Conservation (phyloP, 2,329 filamentous ascomycete species). For the Davidsoniella virescens region DNA sequence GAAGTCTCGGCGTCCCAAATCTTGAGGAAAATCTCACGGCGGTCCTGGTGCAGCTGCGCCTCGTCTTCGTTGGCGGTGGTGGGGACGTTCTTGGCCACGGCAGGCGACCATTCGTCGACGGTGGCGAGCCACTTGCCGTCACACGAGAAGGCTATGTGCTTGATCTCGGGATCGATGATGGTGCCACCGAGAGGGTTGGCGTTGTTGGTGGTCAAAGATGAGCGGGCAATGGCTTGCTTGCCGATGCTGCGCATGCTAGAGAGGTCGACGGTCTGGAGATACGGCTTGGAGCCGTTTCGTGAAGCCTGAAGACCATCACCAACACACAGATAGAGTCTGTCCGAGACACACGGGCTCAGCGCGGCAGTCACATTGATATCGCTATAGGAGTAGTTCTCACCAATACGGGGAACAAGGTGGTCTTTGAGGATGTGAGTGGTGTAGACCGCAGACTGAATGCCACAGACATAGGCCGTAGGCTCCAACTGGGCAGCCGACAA, state of each 20-base stretch:
- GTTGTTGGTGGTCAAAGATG: slow-evolving; percentile 70
- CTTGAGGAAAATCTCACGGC: slow-evolving; percentile 66
- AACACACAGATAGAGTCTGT: slow-evolving; percentile 52
- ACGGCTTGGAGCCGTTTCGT: slow-evolving; percentile 34
- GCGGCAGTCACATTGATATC: slow-evolving; percentile 26
- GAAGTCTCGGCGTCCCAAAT: slow-evolving; percentile 53
- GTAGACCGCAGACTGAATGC: slow-evolving; percentile 53
- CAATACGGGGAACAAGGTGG: slow-evolving; percentile 33
- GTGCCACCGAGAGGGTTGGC: slow-evolving; percentile 47
- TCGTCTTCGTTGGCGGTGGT: slow-evolving; percentile 20
- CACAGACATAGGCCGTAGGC: slow-evolving; percentile 68
- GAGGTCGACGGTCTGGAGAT: slow-evolving; percentile 76
- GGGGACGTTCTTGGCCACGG: slow-evolving; percentile 46
- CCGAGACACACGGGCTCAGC: slow-evolving; percentile 44
- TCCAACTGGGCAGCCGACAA: slow-evolving; percentile 79
- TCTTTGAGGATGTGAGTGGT: slow-evolving; percentile 34
- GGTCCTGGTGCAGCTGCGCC: slow-evolving; percentile 32
- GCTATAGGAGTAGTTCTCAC: slow-evolving; percentile 21
- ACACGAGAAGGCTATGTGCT: slow-evolving; percentile 55
- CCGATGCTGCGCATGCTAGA: slow-evolving; percentile 58
- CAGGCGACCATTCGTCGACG: slow-evolving; percentile 77
- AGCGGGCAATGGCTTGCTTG: slow-evolving; percentile 79
- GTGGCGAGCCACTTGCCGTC: slow-evolving; percentile 86
- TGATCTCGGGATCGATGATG: slow-evolving; percentile 64
- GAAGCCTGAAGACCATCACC: slow-evolving; percentile 42